Percentiles rank a stretch among this genome's conserved stretches.
These are phyloP conservation scores for Silene conica DNA, from an alignment of 148 eudicot genomes.

Conservation along the genomic window DNA sequence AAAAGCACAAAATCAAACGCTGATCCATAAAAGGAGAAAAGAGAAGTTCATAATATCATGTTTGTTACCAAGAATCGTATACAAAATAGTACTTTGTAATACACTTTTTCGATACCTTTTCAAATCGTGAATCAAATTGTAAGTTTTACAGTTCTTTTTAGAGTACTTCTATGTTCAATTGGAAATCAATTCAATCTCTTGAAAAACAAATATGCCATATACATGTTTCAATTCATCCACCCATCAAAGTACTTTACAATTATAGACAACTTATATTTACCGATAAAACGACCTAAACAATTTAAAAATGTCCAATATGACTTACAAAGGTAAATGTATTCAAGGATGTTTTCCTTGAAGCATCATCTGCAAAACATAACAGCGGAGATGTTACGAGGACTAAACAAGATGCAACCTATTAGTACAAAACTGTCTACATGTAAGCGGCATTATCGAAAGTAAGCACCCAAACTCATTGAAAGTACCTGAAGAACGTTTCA, in stretches of 20 bases:
- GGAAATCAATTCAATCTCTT: too few species aligned
- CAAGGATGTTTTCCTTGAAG: conserved; percentile 33
- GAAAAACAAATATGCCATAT: too few species aligned
- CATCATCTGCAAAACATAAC: conserved; percentile 43
- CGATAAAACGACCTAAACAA: too few species aligned
- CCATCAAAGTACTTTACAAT: too few species aligned
- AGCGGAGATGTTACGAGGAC: not conserved
- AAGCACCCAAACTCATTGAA: not conserved
- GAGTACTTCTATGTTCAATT: too few species aligned
- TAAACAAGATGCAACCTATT: not conserved
- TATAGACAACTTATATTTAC: too few species aligned
- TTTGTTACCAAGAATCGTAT: not conserved
- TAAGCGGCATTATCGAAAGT: not conserved
- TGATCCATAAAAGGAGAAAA: not conserved
- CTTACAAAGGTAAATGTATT: conserved; percentile 60
- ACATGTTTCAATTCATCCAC: too few species aligned
- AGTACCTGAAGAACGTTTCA: conserved; percentile 55
- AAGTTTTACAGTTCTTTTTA: too few species aligned
- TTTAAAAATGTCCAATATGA: not conserved
- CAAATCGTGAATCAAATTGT: too few species aligned
- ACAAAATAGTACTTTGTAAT: not conserved
- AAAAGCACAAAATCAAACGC: conserved; percentile 8
- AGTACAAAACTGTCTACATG: not conserved
- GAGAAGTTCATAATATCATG: not conserved
- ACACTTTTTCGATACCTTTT: not conserved